phyloP scores from a whole-genome alignment of 2,329 filamentous ascomycete species.

The Colletotrichum ledebouriae region DNA sequence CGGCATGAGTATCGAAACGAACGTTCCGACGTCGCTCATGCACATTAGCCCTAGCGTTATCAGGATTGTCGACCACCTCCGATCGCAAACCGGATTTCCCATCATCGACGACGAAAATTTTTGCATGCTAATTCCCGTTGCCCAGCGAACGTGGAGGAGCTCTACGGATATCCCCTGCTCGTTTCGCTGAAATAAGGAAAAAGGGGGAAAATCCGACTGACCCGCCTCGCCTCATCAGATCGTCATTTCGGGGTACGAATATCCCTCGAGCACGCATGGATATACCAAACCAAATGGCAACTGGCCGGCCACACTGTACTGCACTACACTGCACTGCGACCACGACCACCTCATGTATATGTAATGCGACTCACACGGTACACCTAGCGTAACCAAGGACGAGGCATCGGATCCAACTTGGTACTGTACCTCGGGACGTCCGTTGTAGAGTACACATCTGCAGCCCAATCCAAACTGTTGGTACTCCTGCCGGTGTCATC shows the following conservation, averaged over 20 bases:
- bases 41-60: slow-evolving; percentile 19
- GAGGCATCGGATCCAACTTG: slow-evolving; percentile 1
- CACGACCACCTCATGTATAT: neutral
- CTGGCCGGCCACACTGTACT: too few species aligned
- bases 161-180: slow-evolving; percentile 6
- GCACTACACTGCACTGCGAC: too few species aligned
- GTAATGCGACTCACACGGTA: neutral
- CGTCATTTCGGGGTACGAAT: slow-evolving; percentile 13
- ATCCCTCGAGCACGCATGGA: neutral
- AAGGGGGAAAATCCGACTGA: slow-evolving; percentile 1
- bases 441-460: slow-evolving; percentile 19
- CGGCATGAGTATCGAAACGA: slow-evolving; percentile 28
- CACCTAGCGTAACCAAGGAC: neutral
- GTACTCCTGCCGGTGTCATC: slow-evolving; percentile 29
- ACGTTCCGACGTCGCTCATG: slow-evolving; percentile 23
- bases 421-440: neutral
- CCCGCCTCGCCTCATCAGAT: slow-evolving; percentile 13
- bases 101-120: slow-evolving; percentile 12
- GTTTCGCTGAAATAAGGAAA: slow-evolving; percentile 3
- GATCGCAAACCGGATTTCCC: slow-evolving; percentile 9
- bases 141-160: neutral
- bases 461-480: slow-evolving; percentile 33
- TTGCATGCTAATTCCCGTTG: slow-evolving; percentile 17
- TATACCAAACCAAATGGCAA: neutral
- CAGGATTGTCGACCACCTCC: neutral